phyloP scores from a whole-genome alignment of 2,329 filamentous ascomycete genomes.

The Drechmeria coniospora region DNA sequence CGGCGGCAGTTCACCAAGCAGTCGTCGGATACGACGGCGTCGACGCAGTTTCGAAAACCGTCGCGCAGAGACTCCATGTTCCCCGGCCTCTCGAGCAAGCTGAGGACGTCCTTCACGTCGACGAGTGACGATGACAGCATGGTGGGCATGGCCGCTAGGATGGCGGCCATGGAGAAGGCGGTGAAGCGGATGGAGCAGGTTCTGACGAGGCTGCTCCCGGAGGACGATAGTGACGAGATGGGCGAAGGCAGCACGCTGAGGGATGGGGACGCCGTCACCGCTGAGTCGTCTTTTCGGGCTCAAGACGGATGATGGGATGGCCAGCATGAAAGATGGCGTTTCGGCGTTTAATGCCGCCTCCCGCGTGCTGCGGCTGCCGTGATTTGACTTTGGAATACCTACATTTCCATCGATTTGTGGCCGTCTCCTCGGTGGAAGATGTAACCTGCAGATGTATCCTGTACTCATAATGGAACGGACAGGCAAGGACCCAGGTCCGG shows the following conservation, averaged over 20 bases:
- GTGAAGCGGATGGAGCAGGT: constrained; percentile 33
- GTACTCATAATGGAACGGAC: too few relatives aligned
- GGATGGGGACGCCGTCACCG: constrained; percentile 12
- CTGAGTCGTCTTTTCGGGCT: constrained; percentile 15
- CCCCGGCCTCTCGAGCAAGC: constrained; percentile 30
- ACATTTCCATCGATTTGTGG: too few relatives aligned
- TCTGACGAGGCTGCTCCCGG: constrained; percentile 22
- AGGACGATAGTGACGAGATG: constrained; percentile 13
- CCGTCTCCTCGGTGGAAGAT: too few relatives aligned
- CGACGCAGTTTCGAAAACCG: constrained; percentile 13
- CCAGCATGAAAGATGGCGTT: too few relatives aligned
- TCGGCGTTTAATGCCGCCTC: too few relatives aligned
- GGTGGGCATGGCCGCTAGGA: constrained; percentile 26
- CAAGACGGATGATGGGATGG: too few relatives aligned
- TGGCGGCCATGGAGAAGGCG: constrained; percentile 34
- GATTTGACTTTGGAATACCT: too few relatives aligned
- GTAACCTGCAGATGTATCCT: too few relatives aligned
- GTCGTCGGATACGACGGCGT: constrained; percentile 26
- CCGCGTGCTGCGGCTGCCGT: too few relatives aligned
- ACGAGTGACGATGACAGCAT: constrained; percentile 21
- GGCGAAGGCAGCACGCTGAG: constrained; percentile 14
- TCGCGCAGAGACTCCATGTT: constrained; percentile 42
- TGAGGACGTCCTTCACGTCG: constrained; percentile 32
- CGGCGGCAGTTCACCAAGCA: constrained; percentile 38
- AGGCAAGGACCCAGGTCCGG: too few relatives aligned